phyloP scores from a whole-genome alignment of 2,329 filamentous ascomycete genomes.

The Pestalotiopsis sp. region DNA sequence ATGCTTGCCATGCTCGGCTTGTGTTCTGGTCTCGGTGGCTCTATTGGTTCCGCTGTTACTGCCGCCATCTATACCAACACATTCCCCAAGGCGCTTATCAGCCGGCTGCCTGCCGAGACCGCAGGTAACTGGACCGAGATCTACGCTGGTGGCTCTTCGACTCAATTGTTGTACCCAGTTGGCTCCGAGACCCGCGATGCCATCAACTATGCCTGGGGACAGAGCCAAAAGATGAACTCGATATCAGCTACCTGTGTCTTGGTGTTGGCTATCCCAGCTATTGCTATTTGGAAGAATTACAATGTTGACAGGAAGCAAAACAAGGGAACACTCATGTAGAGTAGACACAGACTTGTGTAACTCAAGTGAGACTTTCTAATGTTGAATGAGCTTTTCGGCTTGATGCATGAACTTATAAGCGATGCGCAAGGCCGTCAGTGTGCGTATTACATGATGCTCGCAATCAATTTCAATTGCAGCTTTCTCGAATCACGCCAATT shows the following conservation, averaged over 20 bases:
- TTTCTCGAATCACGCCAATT: too few relatives aligned
- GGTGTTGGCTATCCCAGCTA: constrained; percentile 9
- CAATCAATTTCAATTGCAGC: too few relatives aligned
- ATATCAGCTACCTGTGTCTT: constrained; percentile 43
- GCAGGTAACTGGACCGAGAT: constrained; percentile 42
- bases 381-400: too few relatives aligned
- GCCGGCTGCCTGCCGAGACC: constrained; percentile 48
- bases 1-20: constrained; percentile 59
- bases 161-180: constrained; percentile 47
- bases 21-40: constrained; percentile 58
- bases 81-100: constrained; percentile 49
- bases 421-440: too few relatives aligned
- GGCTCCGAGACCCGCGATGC: constrained; percentile 49
- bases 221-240: constrained; percentile 48
- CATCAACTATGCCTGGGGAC: constrained; percentile 57
- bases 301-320: constrained; percentile 15
- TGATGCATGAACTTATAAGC: too few relatives aligned
- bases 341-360: neutral
- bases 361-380: neutral
- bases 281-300: constrained; percentile 13
- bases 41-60: constrained; percentile 59
- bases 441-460: too few relatives aligned
- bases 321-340: constrained; percentile 13
- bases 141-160: constrained; percentile 44
- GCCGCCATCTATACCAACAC: constrained; percentile 61